Percentiles rank a stretch among this genome's conserved stretches.
Conservation (phyloP, 495 filamentous ascomycete genomes). For the Annulohypoxylon stygium region DNA sequence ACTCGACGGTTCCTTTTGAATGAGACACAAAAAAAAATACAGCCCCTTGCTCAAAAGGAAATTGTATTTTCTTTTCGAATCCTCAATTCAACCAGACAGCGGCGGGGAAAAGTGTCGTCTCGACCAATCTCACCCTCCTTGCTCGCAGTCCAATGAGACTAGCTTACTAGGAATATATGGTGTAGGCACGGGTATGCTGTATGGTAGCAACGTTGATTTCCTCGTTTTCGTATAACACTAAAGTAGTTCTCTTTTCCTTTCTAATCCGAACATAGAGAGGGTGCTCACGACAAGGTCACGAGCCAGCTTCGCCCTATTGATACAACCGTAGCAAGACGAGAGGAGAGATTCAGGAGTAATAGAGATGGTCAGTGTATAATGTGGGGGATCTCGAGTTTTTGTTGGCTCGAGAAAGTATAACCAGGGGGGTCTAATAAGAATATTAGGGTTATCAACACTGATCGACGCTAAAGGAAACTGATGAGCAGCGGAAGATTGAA, state of each 20-base stretch:
- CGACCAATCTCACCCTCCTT: not conserved
- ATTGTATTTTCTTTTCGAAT: not conserved
- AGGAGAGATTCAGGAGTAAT: constrained; percentile 8
- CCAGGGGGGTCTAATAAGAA: constrained; percentile 19
- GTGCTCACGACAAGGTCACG: constrained; percentile 1
- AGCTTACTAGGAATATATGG: not conserved
- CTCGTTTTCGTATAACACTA: constrained; percentile 3
- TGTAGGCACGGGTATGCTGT: not conserved
- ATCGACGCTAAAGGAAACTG: constrained; percentile 35
- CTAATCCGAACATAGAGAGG: not conserved
- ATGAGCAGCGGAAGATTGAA: constrained; percentile 34
- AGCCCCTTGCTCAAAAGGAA: not conserved
- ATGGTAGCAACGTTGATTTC: not conserved
- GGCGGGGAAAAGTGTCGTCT: not conserved
- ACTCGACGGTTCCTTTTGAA: not conserved
- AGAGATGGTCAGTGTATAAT: constrained; percentile 19
- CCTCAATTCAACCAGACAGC: not conserved
- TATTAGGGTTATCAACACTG: constrained; percentile 38
- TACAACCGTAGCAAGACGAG: constrained; percentile 6
- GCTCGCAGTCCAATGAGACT: not conserved
- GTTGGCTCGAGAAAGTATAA: constrained; percentile 24
- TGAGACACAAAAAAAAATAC: not conserved
- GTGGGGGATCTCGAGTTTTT: constrained; percentile 47
- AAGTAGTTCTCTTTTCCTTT: constrained; percentile 1
- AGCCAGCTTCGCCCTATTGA: constrained; percentile 9